Conservation (phyloP, 2,329 filamentous ascomycete species). For the Apiospora sp. region DNA sequence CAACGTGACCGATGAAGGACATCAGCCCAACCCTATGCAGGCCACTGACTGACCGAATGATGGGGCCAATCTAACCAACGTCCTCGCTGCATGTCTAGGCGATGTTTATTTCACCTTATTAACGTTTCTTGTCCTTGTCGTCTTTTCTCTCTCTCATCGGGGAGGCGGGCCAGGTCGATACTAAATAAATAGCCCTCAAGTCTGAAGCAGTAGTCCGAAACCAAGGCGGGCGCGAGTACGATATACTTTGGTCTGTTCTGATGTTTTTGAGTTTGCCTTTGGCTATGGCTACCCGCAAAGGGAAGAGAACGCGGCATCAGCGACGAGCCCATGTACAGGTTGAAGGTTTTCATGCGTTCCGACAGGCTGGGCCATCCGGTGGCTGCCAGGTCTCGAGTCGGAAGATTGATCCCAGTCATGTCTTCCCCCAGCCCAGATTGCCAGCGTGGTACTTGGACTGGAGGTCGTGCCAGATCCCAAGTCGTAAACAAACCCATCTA, state of each 20-base stretch:
- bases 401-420: slow-evolving; percentile 9
- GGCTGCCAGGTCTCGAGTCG: slow-evolving; percentile 17
- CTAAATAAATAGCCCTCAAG: neutral
- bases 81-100: neutral
- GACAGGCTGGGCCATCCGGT: slow-evolving; percentile 13
- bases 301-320: neutral
- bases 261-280: neutral
- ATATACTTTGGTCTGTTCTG: slow-evolving; percentile 16
- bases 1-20: slow-evolving; percentile 15
- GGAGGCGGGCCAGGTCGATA: slow-evolving; percentile 8
- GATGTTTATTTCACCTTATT: slow-evolving; percentile 4
- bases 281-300: neutral
- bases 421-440: neutral
- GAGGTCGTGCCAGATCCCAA: neutral
- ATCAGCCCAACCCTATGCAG: slow-evolving; percentile 16
- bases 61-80: neutral
- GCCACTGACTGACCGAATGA: slow-evolving; percentile 1
- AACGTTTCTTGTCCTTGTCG: neutral
- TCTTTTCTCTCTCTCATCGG: neutral
- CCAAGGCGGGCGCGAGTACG: slow-evolving; percentile 8
- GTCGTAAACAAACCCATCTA: neutral
- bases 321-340: neutral
- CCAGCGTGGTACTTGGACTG: slow-evolving; percentile 4
- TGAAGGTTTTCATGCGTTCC: slow-evolving; percentile 7
- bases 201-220: neutral